Evolutionary conservation across 345 rosid genomes (phyloP), one percentile per base, ranked within the genome.

Genomic region (Sisymbrium altissimum): DNA sequence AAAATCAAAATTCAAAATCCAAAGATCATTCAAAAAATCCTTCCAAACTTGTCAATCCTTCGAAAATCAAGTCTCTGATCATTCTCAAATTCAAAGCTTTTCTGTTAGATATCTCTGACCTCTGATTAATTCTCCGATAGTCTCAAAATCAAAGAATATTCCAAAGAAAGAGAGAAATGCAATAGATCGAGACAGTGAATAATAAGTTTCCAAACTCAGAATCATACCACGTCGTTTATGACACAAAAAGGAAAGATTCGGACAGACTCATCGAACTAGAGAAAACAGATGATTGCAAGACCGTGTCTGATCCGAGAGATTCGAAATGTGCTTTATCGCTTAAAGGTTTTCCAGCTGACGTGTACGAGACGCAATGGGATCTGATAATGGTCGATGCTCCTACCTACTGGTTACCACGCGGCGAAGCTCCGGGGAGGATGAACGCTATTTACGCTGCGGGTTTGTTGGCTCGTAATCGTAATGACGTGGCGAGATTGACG

Each of bases 351-450:
- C 97, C 97, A 0, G 70, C 64, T 1, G 92, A 88, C 33, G 79
- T 95, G 27, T 91, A 91, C 60, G 90, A 89, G 14, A 82, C 71
- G 4, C 69, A 81, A 13, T 95, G 97, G 97, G 96, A 95, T 68
- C 66, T 92, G 69, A 90, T 95, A 2, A 92, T 90, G 97, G 97
- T 95, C 0, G 97, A 92, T 33, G 99, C 97, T 0, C 25, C 25
- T 23, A 87, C 25, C 25, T 23, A 87, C 97, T 0, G 97, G 96
- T 2, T 90, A 85, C 73, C 85, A 87, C 23, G 85, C 86, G 1
- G 25, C 2, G 93, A 88, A 59, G 93, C 96, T 3, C 99, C 97
- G 0, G 93, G 97, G 40, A 87, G 99, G 71, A 92, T 90, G 99
- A 85, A 81, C 0, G 97, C 97, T 1, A 87, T 92, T 35, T 91